phyloP scores from a whole-genome alignment of 352 stramenopile genomes.

The Globisporangium nunn region DNA sequence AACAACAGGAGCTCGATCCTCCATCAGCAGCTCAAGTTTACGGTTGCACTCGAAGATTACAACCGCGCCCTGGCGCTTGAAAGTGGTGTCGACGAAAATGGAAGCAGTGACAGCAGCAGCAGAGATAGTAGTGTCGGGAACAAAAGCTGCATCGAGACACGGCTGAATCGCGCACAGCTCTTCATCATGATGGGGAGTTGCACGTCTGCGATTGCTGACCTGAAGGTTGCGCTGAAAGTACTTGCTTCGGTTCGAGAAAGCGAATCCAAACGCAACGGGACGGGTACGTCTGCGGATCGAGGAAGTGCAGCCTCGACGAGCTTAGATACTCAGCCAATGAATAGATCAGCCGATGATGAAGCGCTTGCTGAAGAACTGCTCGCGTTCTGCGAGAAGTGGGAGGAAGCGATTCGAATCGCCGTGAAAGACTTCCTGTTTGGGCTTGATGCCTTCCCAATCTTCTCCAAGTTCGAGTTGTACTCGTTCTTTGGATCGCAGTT shows the following conservation, averaged over 20 bases:
- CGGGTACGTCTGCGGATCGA: not conserved
- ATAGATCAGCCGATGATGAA: conserved; percentile 15
- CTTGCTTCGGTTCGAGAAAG: not conserved
- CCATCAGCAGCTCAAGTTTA: conserved; percentile 46
- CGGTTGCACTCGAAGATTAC: conserved; percentile 46
- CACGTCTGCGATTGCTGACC: conserved; percentile 27
- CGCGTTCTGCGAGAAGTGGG: conserved; percentile 42
- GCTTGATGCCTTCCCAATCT: conserved; percentile 31
- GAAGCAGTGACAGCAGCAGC: not conserved
- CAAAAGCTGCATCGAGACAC: conserved; percentile 23
- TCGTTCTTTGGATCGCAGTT: conserved; percentile 19
- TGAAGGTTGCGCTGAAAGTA: conserved; percentile 16
- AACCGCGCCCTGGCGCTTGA: conserved; percentile 29
- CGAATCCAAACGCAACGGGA: not conserved
- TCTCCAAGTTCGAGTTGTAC: conserved; percentile 23
- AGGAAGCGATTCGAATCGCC: conserved; percentile 31
- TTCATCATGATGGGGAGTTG: conserved; percentile 47
- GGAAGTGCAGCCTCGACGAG: not conserved
- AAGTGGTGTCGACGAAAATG: not conserved
- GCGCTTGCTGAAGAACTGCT: conserved; percentile 22
- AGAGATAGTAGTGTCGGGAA: not conserved
- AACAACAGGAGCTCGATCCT: conserved; percentile 51
- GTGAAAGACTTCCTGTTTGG: conserved; percentile 51
- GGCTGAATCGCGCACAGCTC: conserved; percentile 48
- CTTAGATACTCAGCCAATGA: not conserved